These are phyloP conservation scores for Pestalotiopsis fici DNA, from an alignment of 2,329 filamentous ascomycete genomes.

Conservation along the genomic window DNA sequence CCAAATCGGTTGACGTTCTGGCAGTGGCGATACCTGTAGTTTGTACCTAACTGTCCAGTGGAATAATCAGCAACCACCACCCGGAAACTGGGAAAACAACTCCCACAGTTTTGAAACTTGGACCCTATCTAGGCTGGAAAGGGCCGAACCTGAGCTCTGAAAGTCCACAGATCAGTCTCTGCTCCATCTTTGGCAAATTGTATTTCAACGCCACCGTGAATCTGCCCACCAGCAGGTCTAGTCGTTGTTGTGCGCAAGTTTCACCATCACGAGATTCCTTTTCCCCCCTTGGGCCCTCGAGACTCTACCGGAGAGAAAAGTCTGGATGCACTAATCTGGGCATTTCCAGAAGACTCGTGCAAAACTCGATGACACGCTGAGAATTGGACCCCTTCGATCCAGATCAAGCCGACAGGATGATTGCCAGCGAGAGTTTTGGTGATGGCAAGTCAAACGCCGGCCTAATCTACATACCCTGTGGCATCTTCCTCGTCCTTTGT, in stretches of 20 bases:
- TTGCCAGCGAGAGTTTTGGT: not conserved
- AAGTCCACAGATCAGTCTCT: not conserved
- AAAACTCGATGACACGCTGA: no score
- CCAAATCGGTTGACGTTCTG: not conserved
- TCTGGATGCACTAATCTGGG: no score
- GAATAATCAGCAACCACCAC: not conserved
- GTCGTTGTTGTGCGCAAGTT: no score
- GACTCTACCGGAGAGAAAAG: no score
- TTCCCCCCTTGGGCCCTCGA: no score
- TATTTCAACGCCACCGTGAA: not conserved
- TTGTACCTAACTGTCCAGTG: not conserved
- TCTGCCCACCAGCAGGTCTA: no score
- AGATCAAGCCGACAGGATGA: not conserved
- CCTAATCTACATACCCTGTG: constrained; percentile 24
- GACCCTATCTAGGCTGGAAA: not conserved
- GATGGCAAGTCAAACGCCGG: constrained; percentile 17
- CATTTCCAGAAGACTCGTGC: no score
- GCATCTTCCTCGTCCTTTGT: constrained; percentile 24
- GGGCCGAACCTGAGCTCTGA: not conserved
- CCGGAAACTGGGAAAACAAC: not conserved
- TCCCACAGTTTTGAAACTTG: not conserved
- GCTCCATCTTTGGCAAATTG: not conserved
- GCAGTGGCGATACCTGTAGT: not conserved
- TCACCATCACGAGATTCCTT: no score
- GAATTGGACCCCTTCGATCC: no score